Evolutionary conservation across 2,329 filamentous ascomycete species (phyloP).

Genomic region (Emmonsiellopsis sp.): DNA sequence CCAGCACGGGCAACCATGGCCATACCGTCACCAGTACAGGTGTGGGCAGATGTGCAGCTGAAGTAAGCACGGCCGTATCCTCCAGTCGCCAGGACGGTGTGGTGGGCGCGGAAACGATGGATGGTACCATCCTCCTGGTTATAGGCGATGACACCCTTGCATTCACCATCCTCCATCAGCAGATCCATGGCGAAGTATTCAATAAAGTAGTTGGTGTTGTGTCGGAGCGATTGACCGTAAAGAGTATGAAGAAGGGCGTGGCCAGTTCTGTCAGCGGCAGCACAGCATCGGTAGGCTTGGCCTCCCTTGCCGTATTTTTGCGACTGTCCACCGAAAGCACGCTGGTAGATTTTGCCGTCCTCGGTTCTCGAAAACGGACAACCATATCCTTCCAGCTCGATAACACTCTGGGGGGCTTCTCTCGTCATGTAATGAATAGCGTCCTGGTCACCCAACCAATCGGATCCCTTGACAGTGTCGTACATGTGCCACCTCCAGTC

Average conservation of each 20-base stretch:
- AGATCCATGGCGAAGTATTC: conserved; percentile 96
- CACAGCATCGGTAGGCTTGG: conserved; percentile 94
- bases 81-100: conserved; percentile 94
- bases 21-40: conserved; percentile 98
- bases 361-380: conserved; percentile 41
- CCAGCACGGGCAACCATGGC: conserved; percentile 98
- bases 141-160: conserved; percentile 92
- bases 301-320: conserved; percentile 93
- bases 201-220: conserved; percentile 99
- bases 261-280: conserved; percentile 90
- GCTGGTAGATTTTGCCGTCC: conserved; percentile 33
- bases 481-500: conserved; percentile 54
- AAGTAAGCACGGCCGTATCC: conserved; percentile 98
- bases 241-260: conserved; percentile 97
- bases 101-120: conserved; percentile 91
- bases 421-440: conserved; percentile 52
- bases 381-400: conserved; percentile 47
- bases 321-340: conserved; percentile 95
- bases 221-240: conserved; percentile 89
- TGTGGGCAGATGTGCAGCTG: conserved; percentile 95
- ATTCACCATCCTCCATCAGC: conserved; percentile 95
- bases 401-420: conserved; percentile 44
- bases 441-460: conserved; percentile 52
- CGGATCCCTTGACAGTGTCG: conserved; percentile 49
- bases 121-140: conserved; percentile 98